Evolutionary conservation across 345 rosid species (phyloP).

Genomic region (Conringia planisiliqua): DNA sequence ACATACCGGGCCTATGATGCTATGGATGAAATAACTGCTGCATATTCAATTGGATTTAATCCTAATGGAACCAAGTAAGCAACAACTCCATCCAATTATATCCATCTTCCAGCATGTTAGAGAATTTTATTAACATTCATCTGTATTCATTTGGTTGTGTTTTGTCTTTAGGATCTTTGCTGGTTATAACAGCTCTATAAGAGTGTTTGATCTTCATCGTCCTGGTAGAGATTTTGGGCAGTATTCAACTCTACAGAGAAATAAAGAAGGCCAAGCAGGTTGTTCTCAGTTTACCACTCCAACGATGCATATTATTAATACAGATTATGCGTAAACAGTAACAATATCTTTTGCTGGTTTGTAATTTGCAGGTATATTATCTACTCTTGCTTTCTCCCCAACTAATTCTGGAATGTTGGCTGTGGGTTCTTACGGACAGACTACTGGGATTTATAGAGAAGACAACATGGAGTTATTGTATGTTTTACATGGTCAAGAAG

Average conservation of each 20-base stretch:
- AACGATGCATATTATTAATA: not conserved
- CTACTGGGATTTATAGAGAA: constrained; percentile 83
- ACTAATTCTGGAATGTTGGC: constrained; percentile 82
- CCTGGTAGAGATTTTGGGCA: constrained; percentile 90
- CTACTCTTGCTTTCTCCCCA: constrained; percentile 81
- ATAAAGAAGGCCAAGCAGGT: constrained; percentile 96
- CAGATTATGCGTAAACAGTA: not conserved
- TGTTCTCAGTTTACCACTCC: not conserved
- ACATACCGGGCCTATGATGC: constrained; percentile 97
- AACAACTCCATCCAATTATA: not conserved
- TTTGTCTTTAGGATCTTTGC: constrained; percentile 68
- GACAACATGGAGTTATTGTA: constrained; percentile 95
- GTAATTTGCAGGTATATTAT: constrained; percentile 64
- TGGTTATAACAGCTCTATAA: constrained; percentile 80
- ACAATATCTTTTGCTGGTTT: constrained; percentile 8
- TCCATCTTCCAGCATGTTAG: not conserved
- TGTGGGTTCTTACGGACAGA: constrained; percentile 83
- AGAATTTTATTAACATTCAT: not conserved
- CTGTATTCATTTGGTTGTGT: constrained; percentile 14
- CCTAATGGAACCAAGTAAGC: constrained; percentile 85
- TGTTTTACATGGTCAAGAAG: constrained; percentile 93
- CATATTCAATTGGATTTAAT: constrained; percentile 81
- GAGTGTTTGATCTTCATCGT: constrained; percentile 89
- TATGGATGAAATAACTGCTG: constrained; percentile 93
- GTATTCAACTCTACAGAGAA: constrained; percentile 70